Evolutionary conservation across 148 eudicot species (phyloP), one percentile per base, ranked within the genome.

Genomic region (Euryodendron excelsum): DNA sequence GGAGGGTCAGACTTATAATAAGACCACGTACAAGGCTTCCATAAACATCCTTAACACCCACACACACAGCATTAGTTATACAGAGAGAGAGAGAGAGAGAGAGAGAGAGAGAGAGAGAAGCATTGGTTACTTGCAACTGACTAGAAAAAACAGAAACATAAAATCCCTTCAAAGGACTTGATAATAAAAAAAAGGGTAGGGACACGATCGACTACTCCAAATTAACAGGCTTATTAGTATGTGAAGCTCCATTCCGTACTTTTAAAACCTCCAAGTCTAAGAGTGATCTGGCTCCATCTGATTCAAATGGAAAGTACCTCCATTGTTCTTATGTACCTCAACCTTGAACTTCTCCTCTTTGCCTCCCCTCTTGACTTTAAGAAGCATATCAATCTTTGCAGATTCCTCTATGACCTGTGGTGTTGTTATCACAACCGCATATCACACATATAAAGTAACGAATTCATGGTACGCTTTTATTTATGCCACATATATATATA

Each of bases 331-430:
- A 86, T 93, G 97, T 80, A 95, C 96, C 86, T 93, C 90, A 45
- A 91, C 99, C 83, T 91, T 93, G 83, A 88, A 86, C 78, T 85
- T 83, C 86, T 95, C 99, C 69, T 89, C 93, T 80, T 90, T 93
- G 73, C 67, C 83, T 80, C 93, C 97, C 84, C 99, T 89, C 76
- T 88, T 91, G 20, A 95, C 90, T 78, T 91, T 95, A 52, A 95
- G 87, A 69, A 80, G 86, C 83, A 95, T 86, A 77, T 89, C 84
- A 72, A 91, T 85, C 85, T 91, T 93, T 1, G 94, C 86, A 31
- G 79, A 79, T 60, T 89, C 91, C 0, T 88, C 94, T 23, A 61
- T 80, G 33, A 91, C 89, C 96, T 93, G 85, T n/a, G n/a, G n/a
- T n/a, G n/a, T n/a, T n/a, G n/a, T 73, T 25, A 21, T 72, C 8